These are phyloP conservation scores for Mycena alexandri DNA, from an alignment of 768 basidiomycete species.

Conservation along the genomic window DNA sequence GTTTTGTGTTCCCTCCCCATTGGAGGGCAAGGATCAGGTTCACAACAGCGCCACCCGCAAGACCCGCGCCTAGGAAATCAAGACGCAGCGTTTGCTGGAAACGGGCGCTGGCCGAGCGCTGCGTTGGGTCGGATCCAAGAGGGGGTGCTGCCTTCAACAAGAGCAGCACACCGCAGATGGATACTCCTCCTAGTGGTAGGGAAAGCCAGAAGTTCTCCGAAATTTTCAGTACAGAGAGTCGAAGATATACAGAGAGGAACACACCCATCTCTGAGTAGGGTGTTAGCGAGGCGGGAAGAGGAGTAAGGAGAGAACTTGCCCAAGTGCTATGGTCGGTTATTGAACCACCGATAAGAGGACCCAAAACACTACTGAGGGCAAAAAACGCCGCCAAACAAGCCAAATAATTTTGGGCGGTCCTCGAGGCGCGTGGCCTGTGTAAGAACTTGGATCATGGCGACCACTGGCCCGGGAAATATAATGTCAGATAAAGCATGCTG, in stretches of 20 bases:
- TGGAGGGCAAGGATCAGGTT: constrained; percentile 55
- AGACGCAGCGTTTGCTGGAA: constrained; percentile 39
- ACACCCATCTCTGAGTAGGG: background rate
- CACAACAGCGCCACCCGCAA: constrained; percentile 49
- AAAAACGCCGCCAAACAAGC: constrained; percentile 50
- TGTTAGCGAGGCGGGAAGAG: too few relatives aligned
- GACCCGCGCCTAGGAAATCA: constrained; percentile 52
- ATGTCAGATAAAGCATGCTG: background rate
- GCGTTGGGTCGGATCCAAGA: constrained; percentile 12
- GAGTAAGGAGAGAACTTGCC: background rate
- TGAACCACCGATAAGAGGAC: constrained; percentile 44
- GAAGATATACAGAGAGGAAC: background rate
- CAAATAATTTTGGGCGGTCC: constrained; percentile 49
- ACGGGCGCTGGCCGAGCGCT: background rate
- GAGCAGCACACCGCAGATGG: constrained; percentile 21
- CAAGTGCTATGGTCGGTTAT: constrained; percentile 34
- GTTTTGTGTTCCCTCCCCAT: constrained; percentile 57
- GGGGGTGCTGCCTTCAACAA: constrained; percentile 7
- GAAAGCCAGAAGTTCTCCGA: constrained; percentile 5
- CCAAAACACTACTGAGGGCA: constrained; percentile 24
- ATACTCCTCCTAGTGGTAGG: constrained; percentile 17
- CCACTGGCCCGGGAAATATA: background rate
- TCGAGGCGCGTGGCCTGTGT: constrained; percentile 44
- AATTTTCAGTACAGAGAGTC: background rate
- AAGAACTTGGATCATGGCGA: constrained; percentile 32